Evolutionary conservation across 2,329 filamentous ascomycete genomes (phyloP), one percentile per base, ranked within the genome.

Genomic region (Achaetomium macrosporum): DNA sequence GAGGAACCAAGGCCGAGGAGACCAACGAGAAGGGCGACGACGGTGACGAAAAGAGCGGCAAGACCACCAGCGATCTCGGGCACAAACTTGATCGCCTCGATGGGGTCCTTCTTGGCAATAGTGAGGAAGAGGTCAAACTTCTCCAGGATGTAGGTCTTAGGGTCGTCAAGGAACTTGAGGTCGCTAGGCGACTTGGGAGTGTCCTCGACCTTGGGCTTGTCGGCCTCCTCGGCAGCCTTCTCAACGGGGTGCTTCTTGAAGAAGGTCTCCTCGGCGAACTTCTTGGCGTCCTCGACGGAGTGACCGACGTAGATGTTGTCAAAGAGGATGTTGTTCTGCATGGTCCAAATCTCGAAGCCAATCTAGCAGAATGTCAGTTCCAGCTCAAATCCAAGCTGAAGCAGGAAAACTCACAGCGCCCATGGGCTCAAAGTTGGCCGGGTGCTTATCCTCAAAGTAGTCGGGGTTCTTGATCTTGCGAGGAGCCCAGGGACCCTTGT

Each of bases 301-400:
- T 99, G 93, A 59, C 93, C 93, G 70, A 99, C 90, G 83, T 97
- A 99, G 79, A 99, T 95, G 85, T 99, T 99, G 83, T 97, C 90
- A 66, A 99, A 97, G 66, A 96, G 86, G 65, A 99, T 97, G 69
- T 96, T 88, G 71, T 85, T 95, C 76, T 96, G 92, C 93, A 99
- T 99, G 66, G 93, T 97, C 93, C 93, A 99, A 76, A 99, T 92
- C 75, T 99, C 93, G 68, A 97, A 97, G 65, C 93, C 93, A 75
- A 97, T 91, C 87, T 90, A 67, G 31, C 9, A 54, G 57, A 35
- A 25, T 48, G 63, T 59, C 48, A 56, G 45, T 19, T 19, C 39
- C 12, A 33, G 6, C 8, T 17, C n/a, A 36, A 19, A 15, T 6
- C 13, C 7, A 10, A 10, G 29, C n/a, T 12, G 35, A 31, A 20